Base-by-base conservation (phyloP, 768 basidiomycete genomes). In the Kwoniella heveanensis region DNA sequence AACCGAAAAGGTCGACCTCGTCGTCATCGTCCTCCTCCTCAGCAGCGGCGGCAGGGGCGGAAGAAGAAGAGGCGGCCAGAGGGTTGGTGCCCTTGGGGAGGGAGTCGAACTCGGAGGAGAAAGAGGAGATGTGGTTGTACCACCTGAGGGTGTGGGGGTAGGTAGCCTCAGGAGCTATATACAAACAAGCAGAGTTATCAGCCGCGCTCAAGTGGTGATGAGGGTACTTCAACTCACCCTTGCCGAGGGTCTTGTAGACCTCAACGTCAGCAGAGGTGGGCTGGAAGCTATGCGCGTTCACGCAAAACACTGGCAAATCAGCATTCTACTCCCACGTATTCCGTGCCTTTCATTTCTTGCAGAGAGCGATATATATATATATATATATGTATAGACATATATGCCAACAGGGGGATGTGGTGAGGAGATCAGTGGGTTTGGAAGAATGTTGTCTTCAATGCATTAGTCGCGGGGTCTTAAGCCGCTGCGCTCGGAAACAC, bases 71-170 rank as follows among this genome's bases (percentile, higher is more conserved):
- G 48, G 82, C 62, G 58, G 73, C 56, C 51, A 74, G 68, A 32
- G 76, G 79, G 36, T 79, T 77, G 62, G 82, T 82, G 55, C 83
- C 81, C 57, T 85, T 85, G 68, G 88, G 80, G 62, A 97, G 85
- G 69, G 87, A 84, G 59, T 79, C 83, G 83, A 88, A 88, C 82
- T 96, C 92, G 52, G 86, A 80, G 58, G 84, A 82, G 81, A 90
- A 95, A 19, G 93, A 93, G 61, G 88, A 84, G 82, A 96, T 95
- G 83, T 98, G 96, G 66, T 82, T 87, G 85, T 92, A 94, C 94
- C 94, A 98, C 77, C 94, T 85, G 29, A 88, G 84, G 57, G 87
- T 86, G 81, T 90, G 85, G 64, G 91, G 91, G 81, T 85, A 84
- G 49, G 86, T 79, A 49, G 88, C 85, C 66, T 85, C 83, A 55